A percentile compares a stretch with the other conserved stretches of the same genome.
Conservation (phyloP, 1,139 yeast genomes). For the Taphrina flavorubra region DNA sequence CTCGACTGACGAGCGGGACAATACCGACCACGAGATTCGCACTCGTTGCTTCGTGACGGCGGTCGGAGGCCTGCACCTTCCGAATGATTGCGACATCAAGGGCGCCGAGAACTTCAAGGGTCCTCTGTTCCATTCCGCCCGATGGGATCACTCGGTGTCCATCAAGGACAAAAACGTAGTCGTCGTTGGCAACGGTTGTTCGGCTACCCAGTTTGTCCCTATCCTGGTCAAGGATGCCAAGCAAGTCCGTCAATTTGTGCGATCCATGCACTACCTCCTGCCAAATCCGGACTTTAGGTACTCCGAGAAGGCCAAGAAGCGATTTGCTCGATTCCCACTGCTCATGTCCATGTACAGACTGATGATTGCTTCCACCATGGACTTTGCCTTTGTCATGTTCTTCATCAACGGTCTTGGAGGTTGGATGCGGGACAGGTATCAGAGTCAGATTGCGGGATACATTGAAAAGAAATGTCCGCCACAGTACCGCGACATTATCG, state of each 20-base stretch:
- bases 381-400: conserved; percentile 32
- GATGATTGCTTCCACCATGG: conserved; percentile 27
- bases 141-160: conserved; percentile 48
- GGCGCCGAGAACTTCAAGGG: conserved; percentile 49
- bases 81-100: conserved; percentile 47
- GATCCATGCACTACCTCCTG: conserved; percentile 39
- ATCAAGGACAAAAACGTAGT: conserved; percentile 48
- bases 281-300: conserved; percentile 36
- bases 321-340: conserved; percentile 27
- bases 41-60: conserved; percentile 44
- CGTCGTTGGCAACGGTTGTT: conserved; percentile 50
- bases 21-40: conserved; percentile 41
- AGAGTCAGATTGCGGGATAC: conserved; percentile 19
- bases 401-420: conserved; percentile 33
- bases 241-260: conserved; percentile 36
- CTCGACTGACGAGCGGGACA: conserved; percentile 43
- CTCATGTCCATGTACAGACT: conserved; percentile 29
- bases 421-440: conserved; percentile 26
- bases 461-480: conserved; percentile 42
- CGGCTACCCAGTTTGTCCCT: conserved; percentile 49
- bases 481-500: conserved; percentile 47
- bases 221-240: conserved; percentile 36
- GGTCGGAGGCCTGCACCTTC: conserved; percentile 48
- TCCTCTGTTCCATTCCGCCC: conserved; percentile 47
- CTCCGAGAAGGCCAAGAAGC: conserved; percentile 13